Evolutionary conservation across 1,284 basidiomycete genomes (phyloP).

Genomic region (Ganoderma meredithae): DNA sequence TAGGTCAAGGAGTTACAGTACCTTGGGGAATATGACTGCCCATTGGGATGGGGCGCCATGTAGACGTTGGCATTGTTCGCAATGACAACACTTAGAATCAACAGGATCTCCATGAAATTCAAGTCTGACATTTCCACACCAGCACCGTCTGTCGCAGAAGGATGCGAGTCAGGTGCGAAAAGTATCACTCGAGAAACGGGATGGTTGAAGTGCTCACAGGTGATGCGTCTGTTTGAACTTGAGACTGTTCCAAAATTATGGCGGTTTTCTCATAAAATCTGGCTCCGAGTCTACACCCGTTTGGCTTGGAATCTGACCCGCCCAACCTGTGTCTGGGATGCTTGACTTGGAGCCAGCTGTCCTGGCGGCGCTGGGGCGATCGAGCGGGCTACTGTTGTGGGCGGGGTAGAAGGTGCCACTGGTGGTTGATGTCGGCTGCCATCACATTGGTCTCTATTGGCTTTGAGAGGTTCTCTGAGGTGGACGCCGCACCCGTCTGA

Average conservation of each 20-base stretch:
- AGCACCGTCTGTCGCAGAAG: slow-evolving; percentile 38
- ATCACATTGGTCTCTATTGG: slow-evolving; percentile 16
- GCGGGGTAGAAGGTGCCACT: too few species aligned
- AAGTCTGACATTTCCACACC: slow-evolving; percentile 44
- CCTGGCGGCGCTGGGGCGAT: slow-evolving; percentile 20
- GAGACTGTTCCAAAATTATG: slow-evolving; percentile 41
- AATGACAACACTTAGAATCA: slow-evolving; percentile 46
- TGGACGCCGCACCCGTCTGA: background rate
- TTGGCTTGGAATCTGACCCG: slow-evolving; percentile 38
- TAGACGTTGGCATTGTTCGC: slow-evolving; percentile 42
- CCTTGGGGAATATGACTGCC: slow-evolving; percentile 46
- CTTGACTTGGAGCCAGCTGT: background rate
- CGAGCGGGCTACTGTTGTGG: too few species aligned
- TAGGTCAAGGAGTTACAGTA: background rate
- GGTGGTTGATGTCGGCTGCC: slow-evolving; percentile 33
- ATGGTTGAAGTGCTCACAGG: slow-evolving; percentile 31
- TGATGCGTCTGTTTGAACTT: slow-evolving; percentile 41
- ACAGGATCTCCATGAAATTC: slow-evolving; percentile 45
- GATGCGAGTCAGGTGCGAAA: too few species aligned
- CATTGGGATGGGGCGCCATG: slow-evolving; percentile 47
- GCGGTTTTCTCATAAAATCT: slow-evolving; percentile 44
- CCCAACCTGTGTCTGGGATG: slow-evolving; percentile 43
- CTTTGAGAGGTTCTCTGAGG: slow-evolving; percentile 11
- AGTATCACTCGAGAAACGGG: too few species aligned
- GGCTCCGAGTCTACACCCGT: slow-evolving; percentile 39